phyloP scores from a whole-genome alignment of 176 grass and related monocot genomes.

The Zizania latifolia region DNA sequence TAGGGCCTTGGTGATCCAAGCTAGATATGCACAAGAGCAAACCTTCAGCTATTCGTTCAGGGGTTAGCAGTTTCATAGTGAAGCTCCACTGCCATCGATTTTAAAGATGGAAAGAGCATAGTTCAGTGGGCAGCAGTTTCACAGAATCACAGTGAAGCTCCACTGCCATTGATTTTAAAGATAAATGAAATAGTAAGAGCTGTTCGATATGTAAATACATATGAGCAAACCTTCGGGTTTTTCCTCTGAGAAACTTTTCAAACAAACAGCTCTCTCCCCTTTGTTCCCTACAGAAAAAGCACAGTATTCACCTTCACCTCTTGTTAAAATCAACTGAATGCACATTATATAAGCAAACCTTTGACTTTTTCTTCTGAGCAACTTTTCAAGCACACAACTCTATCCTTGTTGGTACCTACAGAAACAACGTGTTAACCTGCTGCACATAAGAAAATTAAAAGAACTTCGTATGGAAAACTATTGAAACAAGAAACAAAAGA shows the following conservation, averaged over 20 bases:
- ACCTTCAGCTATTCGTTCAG: not conserved
- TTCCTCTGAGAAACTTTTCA: constrained; percentile 15
- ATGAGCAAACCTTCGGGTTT: constrained; percentile 22
- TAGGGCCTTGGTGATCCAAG: not conserved
- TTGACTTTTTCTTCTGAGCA: not conserved
- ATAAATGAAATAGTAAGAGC: not conserved
- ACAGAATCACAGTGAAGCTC: too few relatives aligned
- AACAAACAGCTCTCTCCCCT: not conserved
- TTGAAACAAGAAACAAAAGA: constrained; percentile 17
- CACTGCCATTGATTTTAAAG: not conserved
- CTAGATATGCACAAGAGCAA: not conserved
- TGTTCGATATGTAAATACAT: not conserved
- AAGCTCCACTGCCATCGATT: not conserved
- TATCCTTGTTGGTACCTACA: constrained; percentile 7
- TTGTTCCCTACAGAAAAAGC: not conserved
- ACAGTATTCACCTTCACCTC: not conserved
- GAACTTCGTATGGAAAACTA: not conserved
- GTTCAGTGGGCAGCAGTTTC: too few relatives aligned
- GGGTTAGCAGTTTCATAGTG: not conserved
- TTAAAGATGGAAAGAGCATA: not conserved
- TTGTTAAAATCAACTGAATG: not conserved
- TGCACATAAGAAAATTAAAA: not conserved
- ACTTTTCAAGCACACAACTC: not conserved
- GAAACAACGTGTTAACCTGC: not conserved
- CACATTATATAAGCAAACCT: constrained; percentile 8